Base-by-base conservation (phyloP, 2,329 filamentous ascomycete species). In the Hypoxylon sp. region DNA sequence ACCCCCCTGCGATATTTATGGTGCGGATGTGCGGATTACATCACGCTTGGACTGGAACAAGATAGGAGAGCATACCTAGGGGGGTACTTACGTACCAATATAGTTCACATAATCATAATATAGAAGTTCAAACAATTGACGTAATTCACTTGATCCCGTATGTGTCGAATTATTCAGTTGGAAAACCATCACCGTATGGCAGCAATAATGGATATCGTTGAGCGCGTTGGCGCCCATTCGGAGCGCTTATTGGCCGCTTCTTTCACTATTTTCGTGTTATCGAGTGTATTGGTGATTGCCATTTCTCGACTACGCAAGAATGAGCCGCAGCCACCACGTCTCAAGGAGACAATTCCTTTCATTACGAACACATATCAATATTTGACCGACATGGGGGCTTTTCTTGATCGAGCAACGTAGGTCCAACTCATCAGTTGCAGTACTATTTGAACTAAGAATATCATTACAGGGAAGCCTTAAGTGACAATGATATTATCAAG, bases 291-390 rank as follows among this genome's bases (percentile, higher is more conserved):
- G 6, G n/a, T 39, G n/a, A 16, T 16, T 2, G 9, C 2, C 11
- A 8, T 34, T 12, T 14, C 12, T 12, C 32, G 32, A 34, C 2
- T 8, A 39, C 3, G n/a, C 37, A 39, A 39, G 8, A 39, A 39
- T 39, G 37, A 39, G 37, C 37, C n/a, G 16, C 43, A 32, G 5
- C 55, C 55, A 4, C 32, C 46, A 6, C 46, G 8, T 1, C 58
- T 61, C 43, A 23, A 16, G 11, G 58, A 61, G 11, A 46, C 58
- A 3, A 54, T 61, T 23, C 58, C 58, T 0, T 54, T 48, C 4
- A 30, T 61, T 14, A 53, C 43, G 5, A 61, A 61, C 12, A 34
- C 41, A 11, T 61, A 32, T 27, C 48, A 54, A 7, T 54, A 54
- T 16, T 29, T 54, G 12, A 61, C 58, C 6, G 47, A 54, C 11